phyloP scores from a whole-genome alignment of 2,329 filamentous ascomycete species.

The Talaromyces piceae region DNA sequence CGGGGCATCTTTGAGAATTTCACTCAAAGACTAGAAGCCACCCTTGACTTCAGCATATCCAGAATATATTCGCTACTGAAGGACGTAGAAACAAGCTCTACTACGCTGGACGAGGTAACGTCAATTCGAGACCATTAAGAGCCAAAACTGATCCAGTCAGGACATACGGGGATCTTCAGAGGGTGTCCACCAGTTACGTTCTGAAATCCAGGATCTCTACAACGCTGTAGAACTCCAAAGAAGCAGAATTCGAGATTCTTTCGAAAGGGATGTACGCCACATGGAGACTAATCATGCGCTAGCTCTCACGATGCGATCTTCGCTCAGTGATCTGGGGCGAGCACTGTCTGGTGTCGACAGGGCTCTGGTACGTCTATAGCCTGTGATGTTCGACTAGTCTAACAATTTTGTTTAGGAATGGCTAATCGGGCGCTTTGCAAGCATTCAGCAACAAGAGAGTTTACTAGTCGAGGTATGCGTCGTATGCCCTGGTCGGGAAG shows the following conservation, averaged over 20 bases:
- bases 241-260: conserved; percentile 19
- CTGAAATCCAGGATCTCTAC: conserved; percentile 20
- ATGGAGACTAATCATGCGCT: conserved; percentile 21
- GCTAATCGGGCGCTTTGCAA: conserved; percentile 20
- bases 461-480: conserved; percentile 26
- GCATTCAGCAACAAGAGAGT: conserved; percentile 26
- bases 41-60: conserved; percentile 17
- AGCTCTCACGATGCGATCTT: conserved; percentile 23
- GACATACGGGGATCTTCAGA: conserved; percentile 22
- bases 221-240: conserved; percentile 21
- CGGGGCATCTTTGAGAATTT: conserved; percentile 20
- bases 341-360: conserved; percentile 25
- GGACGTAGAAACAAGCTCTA: conserved; percentile 14
- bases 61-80: conserved; percentile 16
- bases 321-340: conserved; percentile 25
- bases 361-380: conserved; percentile 24
- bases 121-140: not conserved
- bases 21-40: conserved; percentile 19
- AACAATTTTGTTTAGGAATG: conserved; percentile 21
- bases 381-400: not conserved
- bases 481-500: not conserved
- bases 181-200: conserved; percentile 18
- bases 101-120: conserved; percentile 18
- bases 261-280: conserved; percentile 19
- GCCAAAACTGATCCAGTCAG: conserved; percentile 17